Base-by-base conservation (phyloP, 371 early-diverging fungal species). In the Actinomucor elegans region DNA sequence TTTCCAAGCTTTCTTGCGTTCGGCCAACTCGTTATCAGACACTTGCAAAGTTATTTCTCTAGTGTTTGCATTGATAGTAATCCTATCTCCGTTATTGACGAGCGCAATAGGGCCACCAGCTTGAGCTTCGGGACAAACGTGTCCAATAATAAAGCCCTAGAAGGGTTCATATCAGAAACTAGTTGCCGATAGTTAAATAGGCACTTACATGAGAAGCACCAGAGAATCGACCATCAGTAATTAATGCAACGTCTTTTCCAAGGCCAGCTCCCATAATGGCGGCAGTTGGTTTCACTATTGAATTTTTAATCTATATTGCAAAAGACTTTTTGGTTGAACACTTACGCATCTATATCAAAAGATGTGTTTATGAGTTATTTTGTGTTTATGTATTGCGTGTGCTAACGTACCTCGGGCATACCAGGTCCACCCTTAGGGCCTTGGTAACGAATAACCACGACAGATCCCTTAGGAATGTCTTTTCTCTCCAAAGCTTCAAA, bases 181-280 rank as follows among this genome's bases (percentile, higher is more conserved):
- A n/a, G n/a, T n/a, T n/a, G n/a, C n/a, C n/a, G n/a, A n/a, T n/a
- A 3, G 18, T 14, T 21, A 41, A 2, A 42, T 17, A 11, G 27
- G 14, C n/a, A 51, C 79, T 70, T 67, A 87, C 89, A 70, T 98
- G 98, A 65, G 89, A 88, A 17, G 94, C 98, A 54, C 98, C 98
- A 36, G 94, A 94, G 88, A 98, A 98, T 44, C 97, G 89, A 34
- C 97, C 98, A 59, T 98, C 98, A 10, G 98, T 98, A 47, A 98
- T 68, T 48, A 98, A 78, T 2, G 97, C 97, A 38, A 97, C 96
- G 68, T 96, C 92, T 45, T 96, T 86, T 60, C 98, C 97, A 37
- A 98, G 84, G 8, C 98, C 98, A 20, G 98, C 98, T 28, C 98
- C 98, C 95, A 98, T 98, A 64, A 98, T 93, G 18, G 95, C 96